A percentile compares a stretch with the other conserved stretches of the same genome.
Evolutionary conservation across 1,284 basidiomycete species (phyloP).

Genomic region (Puccinia triticina): DNA sequence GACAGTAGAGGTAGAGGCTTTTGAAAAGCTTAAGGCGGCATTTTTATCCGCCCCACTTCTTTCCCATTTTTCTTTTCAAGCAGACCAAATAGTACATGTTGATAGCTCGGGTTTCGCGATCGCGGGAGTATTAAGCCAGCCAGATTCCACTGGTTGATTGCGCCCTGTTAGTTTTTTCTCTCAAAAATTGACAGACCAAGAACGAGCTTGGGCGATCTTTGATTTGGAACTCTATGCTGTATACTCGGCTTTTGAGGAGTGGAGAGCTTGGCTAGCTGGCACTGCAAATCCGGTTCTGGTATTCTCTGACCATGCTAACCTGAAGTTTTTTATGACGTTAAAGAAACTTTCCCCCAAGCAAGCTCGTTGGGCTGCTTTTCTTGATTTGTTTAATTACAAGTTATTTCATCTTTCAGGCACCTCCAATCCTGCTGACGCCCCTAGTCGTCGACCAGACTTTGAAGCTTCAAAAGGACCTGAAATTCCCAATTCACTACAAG

Average conservation of each 20-base stretch:
- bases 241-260: no score
- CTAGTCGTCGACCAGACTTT: neutral
- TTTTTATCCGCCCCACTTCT: neutral
- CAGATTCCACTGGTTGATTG: neutral
- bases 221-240: no score
- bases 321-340: constrained; percentile 18
- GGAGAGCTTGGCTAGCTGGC: no score
- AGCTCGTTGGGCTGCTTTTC: constrained; percentile 20
- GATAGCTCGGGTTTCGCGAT: no score
- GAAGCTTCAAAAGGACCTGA: neutral
- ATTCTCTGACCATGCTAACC: constrained; percentile 43
- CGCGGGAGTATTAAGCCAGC: constrained; percentile 30
- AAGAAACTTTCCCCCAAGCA: no score
- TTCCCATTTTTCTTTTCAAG: no score
- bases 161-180: constrained; percentile 31
- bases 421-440: neutral
- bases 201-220: no score
- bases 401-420: constrained; percentile 15
- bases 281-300: constrained; percentile 5
- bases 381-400: constrained; percentile 12
- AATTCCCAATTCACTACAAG: no score
- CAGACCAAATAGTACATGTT: no score
- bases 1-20: neutral
- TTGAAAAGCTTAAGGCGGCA: neutral
- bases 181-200: neutral